These are phyloP conservation scores for Albizia julibrissin DNA, from an alignment of 306 rosid genomes.

Conservation along the genomic window DNA sequence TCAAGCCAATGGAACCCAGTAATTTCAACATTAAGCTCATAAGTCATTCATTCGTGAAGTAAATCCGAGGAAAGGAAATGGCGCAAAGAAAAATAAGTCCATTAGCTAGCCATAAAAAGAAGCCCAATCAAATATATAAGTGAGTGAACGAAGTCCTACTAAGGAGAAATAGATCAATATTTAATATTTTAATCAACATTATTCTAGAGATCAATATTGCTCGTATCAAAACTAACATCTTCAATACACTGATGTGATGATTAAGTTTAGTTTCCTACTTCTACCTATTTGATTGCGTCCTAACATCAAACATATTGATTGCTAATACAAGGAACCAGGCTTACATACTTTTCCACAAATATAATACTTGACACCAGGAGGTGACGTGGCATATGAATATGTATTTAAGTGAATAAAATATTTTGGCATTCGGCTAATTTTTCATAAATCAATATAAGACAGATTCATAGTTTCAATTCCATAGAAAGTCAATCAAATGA, in stretches of 20 bases:
- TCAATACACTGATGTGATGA: background rate
- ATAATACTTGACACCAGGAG: background rate
- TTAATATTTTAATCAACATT: background rate
- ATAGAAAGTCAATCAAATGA: background rate
- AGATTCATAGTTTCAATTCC: constrained; percentile 1
- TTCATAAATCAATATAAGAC: background rate
- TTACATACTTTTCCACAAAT: background rate
- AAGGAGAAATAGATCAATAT: background rate
- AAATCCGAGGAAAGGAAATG: background rate
- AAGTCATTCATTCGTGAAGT: background rate
- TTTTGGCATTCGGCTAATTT: background rate
- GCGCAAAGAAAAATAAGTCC: background rate
- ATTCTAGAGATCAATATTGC: background rate
- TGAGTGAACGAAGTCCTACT: background rate
- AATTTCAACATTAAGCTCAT: constrained; percentile 18
- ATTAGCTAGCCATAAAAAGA: background rate
- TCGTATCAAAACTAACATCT: background rate
- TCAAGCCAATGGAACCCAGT: constrained; percentile 10
- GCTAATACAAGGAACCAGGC: background rate
- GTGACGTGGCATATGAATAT: background rate
- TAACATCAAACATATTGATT: background rate
- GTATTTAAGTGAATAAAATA: background rate
- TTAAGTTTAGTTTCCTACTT: background rate
- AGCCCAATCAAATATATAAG: background rate
- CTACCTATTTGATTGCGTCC: background rate